phyloP scores from a whole-genome alignment of 257 asterid genomes.

The Solanum etuberosum region DNA sequence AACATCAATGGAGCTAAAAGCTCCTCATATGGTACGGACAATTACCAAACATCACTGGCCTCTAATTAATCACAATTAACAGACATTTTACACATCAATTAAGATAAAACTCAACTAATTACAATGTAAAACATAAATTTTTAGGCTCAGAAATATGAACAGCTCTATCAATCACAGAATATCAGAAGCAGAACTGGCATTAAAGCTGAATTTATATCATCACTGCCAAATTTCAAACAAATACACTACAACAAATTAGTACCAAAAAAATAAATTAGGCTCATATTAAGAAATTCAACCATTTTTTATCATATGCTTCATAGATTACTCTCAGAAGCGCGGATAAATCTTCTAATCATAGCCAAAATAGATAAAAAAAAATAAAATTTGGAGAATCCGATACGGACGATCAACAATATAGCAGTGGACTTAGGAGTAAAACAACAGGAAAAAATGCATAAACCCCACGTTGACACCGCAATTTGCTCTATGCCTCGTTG shows the following conservation, averaged over 20 bases:
- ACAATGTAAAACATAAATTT: not conserved
- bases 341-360: conserved; percentile 51
- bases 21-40: not conserved
- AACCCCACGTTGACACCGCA: not conserved
- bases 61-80: not conserved
- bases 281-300: conserved; percentile 94
- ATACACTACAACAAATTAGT: not conserved
- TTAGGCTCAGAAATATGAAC: conserved; percentile 49
- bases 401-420: not conserved
- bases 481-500: not conserved
- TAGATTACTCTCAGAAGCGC: conserved; percentile 71
- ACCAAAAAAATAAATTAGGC: conserved; percentile 13
- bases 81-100: not conserved
- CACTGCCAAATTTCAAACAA: conserved; percentile 24
- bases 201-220: conserved; percentile 55
- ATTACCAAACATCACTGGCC: conserved; percentile 2
- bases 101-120: not conserved
- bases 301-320: conserved; percentile 43
- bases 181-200: conserved; percentile 99
- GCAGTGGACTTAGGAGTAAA: conserved; percentile 1
- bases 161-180: conserved; percentile 88
- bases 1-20: not conserved
- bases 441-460: not conserved
- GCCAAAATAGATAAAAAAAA: conserved; percentile 9
- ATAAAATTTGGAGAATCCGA: not conserved